Percentiles rank a stretch among this genome's conserved stretches.
These are phyloP conservation scores for Steccherinum ochraceum DNA, from an alignment of 768 basidiomycete genomes.

Conservation along the genomic window DNA sequence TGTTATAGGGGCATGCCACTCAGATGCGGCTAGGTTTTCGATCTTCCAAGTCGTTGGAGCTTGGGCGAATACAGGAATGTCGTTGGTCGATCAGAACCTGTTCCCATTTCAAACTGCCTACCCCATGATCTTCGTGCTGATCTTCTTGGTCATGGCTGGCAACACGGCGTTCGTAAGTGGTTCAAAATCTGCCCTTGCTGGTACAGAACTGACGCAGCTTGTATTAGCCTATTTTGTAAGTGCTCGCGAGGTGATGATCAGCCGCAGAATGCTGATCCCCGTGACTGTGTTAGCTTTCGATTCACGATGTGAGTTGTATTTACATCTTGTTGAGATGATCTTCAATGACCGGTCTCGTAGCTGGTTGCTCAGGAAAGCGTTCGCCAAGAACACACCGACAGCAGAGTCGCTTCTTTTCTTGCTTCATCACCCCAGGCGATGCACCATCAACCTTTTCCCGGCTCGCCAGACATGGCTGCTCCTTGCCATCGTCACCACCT, in stretches of 20 bases:
- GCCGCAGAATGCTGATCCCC: no score
- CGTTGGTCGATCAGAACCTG: slow-evolving; percentile 45
- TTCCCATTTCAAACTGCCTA: slow-evolving; percentile 45
- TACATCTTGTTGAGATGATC: slow-evolving; percentile 4
- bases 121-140: slow-evolving; percentile 34
- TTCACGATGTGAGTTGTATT: slow-evolving; percentile 66
- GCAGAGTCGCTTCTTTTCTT: slow-evolving; percentile 84
- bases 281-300: slow-evolving; percentile 69
- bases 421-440: slow-evolving; percentile 88
- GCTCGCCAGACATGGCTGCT: slow-evolving; percentile 93
- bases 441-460: slow-evolving; percentile 86
- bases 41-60: slow-evolving; percentile 44
- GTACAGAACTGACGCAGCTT: not conserved
- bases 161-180: slow-evolving; percentile 48
- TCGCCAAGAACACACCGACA: slow-evolving; percentile 49
- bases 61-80: slow-evolving; percentile 47
- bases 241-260: no score
- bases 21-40: slow-evolving; percentile 38
- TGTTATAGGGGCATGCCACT: not conserved
- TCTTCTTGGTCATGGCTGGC: slow-evolving; percentile 44
- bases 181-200: not conserved
- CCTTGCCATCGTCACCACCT: slow-evolving; percentile 50
- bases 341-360: slow-evolving; percentile 30
- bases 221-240: slow-evolving; percentile 78
- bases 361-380: slow-evolving; percentile 63